Evolutionary conservation across 2,329 filamentous ascomycete species (phyloP), one percentile per base, ranked within the genome.

Genomic region (Fusarium staphyleae): DNA sequence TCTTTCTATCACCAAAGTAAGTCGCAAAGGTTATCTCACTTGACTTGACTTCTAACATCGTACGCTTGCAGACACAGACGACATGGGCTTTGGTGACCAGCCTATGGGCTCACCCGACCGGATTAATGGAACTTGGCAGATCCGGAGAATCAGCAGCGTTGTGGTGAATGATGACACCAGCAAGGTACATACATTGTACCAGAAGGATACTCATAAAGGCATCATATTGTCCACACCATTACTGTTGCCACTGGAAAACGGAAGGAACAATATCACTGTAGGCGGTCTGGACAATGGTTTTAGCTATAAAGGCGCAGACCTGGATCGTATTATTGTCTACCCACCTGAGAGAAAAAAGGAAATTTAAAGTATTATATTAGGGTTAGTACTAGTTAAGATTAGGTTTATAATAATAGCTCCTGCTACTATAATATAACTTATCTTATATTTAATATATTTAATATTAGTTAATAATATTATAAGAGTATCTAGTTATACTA

Each of bases 291-390:
- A 69, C 40, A 86, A 87, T 48, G 83, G 82, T 0, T 74, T 82
- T 39, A 80, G 83, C 48, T 74, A 77, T 14, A 84, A 82, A 66
- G 82, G 83, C 0, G 83, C 81, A 1, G 84, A 87, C 62, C 63
- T 87, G 16, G 84, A 87, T 58, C 75, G 77, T 12, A 80, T 87
- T 60, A 76, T 86, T 1, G 84, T 87, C 1, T 86, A 86, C 66
- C 83, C 83, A 1, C 72, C 81, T 0, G 83, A 86, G 56, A 61
- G 61, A 51, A 60, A 59, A 45, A 54, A 49, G 42, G 41, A 22
- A 0, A 65, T 63, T 37, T 6, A 54, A 11, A 28, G 24, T 28
- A 6, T 28, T 28, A n/a, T n/a, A n/a, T n/a, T n/a, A n/a, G n/a
- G n/a, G n/a, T n/a, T n/a, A n/a, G n/a, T n/a, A n/a, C n/a, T n/a